phyloP scores from a whole-genome alignment of 192 early-diverging fungal genomes.

The Dimargaris xerosporica region DNA sequence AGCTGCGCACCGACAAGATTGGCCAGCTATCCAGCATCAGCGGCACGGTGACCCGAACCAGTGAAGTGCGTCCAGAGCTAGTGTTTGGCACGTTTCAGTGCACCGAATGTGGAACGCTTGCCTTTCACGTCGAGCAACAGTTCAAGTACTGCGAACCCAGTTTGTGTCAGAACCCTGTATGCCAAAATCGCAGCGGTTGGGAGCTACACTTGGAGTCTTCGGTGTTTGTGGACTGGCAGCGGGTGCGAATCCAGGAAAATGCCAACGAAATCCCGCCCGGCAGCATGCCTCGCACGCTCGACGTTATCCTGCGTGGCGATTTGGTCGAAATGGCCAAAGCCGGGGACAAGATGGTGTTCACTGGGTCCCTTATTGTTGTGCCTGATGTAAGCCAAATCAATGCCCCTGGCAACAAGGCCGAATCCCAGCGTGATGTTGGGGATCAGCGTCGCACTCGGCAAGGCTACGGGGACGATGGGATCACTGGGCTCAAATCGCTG shows the following conservation, averaged over 20 bases:
- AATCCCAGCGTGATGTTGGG: conserved; percentile 36
- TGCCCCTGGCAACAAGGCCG: conserved; percentile 45
- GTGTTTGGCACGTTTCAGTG: conserved; percentile 83
- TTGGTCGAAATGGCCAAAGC: conserved; percentile 90
- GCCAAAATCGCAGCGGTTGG: conserved; percentile 70
- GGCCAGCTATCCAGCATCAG: conserved; percentile 67
- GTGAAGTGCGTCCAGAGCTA: conserved; percentile 92
- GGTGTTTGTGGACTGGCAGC: conserved; percentile 95
- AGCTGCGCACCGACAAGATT: conserved; percentile 66
- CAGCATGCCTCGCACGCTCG: conserved; percentile 90
- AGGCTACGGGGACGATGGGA: conserved; percentile 54
- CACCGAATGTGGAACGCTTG: conserved; percentile 58
- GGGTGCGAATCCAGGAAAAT: conserved; percentile 91
- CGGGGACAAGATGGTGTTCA: conserved; percentile 80
- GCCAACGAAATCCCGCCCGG: conserved; percentile 91
- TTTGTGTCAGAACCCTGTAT: conserved; percentile 65
- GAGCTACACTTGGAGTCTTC: conserved; percentile 64
- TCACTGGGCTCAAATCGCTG: conserved; percentile 71
- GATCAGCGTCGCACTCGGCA: conserved; percentile 25
- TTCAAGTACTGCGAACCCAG: conserved; percentile 93
- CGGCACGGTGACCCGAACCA: conserved; percentile 93
- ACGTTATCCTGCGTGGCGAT: conserved; percentile 87
- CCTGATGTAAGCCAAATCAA: conserved; percentile 79
- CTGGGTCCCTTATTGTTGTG: conserved; percentile 79
- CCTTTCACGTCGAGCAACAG: conserved; percentile 83